Evolutionary conservation across 2,329 filamentous ascomycete genomes (phyloP).

Genomic region (Neoscytalidium dimidiatum): DNA sequence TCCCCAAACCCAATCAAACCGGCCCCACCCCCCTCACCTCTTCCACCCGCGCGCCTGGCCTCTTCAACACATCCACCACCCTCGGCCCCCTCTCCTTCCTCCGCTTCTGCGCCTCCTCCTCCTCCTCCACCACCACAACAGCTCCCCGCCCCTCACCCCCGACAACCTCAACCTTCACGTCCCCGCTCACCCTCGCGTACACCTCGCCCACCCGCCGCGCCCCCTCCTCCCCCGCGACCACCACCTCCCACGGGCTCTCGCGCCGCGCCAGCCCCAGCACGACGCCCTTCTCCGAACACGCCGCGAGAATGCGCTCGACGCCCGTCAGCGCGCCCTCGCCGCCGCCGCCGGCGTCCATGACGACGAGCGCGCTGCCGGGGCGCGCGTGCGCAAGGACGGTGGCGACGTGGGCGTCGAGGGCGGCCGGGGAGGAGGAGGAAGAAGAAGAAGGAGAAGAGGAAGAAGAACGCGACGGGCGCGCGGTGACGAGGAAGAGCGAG

Average conservation of each 20-base stretch:
- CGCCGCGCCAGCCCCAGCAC: slow-evolving; percentile 19
- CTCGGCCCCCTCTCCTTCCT: neutral
- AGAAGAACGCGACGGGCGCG: neutral
- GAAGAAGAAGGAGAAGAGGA: neutral
- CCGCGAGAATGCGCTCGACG: neutral
- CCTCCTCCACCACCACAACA: neutral
- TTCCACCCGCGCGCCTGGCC: neutral
- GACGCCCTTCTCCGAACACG: neutral
- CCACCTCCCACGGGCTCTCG: slow-evolving; percentile 9
- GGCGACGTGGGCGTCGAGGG: neutral
- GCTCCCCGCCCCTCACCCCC: neutral
- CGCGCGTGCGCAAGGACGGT: neutral
- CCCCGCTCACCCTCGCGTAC: neutral
- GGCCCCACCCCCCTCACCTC: neutral
- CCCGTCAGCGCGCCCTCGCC: neutral
- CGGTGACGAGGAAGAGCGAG: neutral
- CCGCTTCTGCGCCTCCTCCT: neutral
- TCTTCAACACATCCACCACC: neutral
- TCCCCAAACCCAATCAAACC: too few species aligned
- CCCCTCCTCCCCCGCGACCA: neutral
- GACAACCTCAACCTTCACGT: neutral
- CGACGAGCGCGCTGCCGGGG: neutral
- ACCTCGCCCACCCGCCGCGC: neutral
- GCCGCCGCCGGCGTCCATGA: neutral
- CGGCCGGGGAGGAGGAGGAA: neutral